Conservation (phyloP, 225 moss, liverwort and hornwort species). For the Marchantia polymorpha region DNA sequence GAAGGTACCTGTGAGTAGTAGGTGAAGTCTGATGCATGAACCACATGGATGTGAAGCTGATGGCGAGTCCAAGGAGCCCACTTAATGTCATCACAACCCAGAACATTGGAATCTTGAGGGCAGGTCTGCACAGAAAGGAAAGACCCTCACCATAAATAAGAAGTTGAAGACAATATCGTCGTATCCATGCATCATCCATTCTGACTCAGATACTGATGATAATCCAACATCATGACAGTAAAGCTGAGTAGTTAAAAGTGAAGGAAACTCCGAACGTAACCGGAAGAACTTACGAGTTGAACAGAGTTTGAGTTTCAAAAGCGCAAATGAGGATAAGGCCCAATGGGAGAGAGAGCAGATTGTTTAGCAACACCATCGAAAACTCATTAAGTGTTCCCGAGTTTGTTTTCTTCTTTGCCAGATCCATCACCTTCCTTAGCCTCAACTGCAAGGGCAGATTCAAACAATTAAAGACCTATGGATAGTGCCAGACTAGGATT, state of each 20-base stretch:
- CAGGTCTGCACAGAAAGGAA: conserved; percentile 49
- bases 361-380: conserved; percentile 94
- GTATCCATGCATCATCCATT: background rate
- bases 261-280: background rate
- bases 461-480: background rate
- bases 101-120: conserved; percentile 76
- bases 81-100: conserved; percentile 90
- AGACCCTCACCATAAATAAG: background rate
- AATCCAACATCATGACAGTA: background rate
- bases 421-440: conserved; percentile 93
- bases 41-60: conserved; percentile 99
- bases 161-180: background rate
- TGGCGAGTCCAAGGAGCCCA: conserved; percentile 90
- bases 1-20: conserved; percentile 83
- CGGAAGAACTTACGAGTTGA: conserved; percentile 55
- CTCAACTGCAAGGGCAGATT: conserved; percentile 59
- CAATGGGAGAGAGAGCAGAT: conserved; percentile 85
- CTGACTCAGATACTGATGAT: background rate
- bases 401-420: conserved; percentile 81
- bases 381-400: conserved; percentile 85
- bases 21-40: conserved; percentile 97
- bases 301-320: conserved; percentile 67
- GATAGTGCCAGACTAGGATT: background rate
- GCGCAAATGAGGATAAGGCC: conserved; percentile 72
- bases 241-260: background rate